Evolutionary conservation across 2,329 filamentous ascomycete species (phyloP), one percentile per base, ranked within the genome.

Genomic region (Calonectria pteridis): DNA sequence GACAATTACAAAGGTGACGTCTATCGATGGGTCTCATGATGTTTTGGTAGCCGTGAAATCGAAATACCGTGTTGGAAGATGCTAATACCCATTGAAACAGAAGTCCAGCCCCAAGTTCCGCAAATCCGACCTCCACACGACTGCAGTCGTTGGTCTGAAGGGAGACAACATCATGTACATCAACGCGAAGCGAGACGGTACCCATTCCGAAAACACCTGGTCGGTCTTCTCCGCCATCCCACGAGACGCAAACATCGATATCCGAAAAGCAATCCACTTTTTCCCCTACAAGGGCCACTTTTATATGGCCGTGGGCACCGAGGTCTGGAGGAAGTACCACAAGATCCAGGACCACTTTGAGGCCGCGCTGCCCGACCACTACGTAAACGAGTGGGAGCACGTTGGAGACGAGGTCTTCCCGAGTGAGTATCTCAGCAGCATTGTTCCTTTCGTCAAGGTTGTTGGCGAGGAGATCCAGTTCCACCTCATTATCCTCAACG

Each of bases 101-200:
- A 43, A 10, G 18, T 33, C 20, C 11, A 18, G n/a, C 13, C 37
- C 37, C 2, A 64, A 33, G 6, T 64, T 46, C 40, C 59, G 59
- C 28, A 43, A 49, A 23, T 64, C 59, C 18, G 40, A 64, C n/a
- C 59, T 49, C 37, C 23, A 49, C 18, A 64, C 40, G 4, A 64
- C 49, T 40, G 37, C 59, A 1, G 59, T 64, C 7, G 40, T 64
- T 23, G 59, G 59, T n/a, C 59, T 64, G 9, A 64, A 64, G 18
- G 59, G 59, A 9, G 59, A 64, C 6, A 64, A 64, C 40, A 64
- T 64, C 40, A 64, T 64, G 59, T 64, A 64, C 29, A 64, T 64
- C 6, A 43, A 64, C 6, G 59, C 23, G n/a, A 43, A 64, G 37
- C 26, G 40, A 49, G 59, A 64, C 10, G n/a, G 35, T 23, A 3